Evolutionary conservation across 148 eudicot species (phyloP), one percentile per base, ranked within the genome.

Genomic region (Spergularia marina): DNA sequence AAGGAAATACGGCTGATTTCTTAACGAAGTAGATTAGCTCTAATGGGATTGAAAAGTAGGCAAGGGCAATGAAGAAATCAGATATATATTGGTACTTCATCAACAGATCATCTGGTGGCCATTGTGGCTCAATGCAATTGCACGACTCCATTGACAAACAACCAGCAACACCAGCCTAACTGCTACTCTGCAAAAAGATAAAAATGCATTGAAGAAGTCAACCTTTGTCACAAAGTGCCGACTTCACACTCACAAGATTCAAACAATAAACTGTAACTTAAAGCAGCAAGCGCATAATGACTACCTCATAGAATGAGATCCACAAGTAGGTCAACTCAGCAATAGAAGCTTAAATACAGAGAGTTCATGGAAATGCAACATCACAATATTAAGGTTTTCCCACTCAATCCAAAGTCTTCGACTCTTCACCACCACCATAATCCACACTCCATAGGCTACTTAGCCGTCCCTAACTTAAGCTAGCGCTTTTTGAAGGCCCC

Each of bases 21-120:
- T 94, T 90, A 10, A 94, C 98, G 67, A 94, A 94, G 82, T 91
- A 94, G 34, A 94, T 90, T 60, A 94, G 78, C 89, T 94, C 98
- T 76, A 94, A 72, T 1, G 98, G 98, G 79, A 94, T 94, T 41
- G 98, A 94, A 82, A 94, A 94, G 80, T 94, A 94, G 17, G 98
- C 98, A 61, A 94, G 84, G 18, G 98, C 98, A 41, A 94, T 94
- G 80, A 94, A 94, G 87, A 94, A 94, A 87, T 94, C 98, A 0
- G 98, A 94, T 55, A 94, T 91, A 68, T 91, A 91, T 41, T 94
- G 98, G 79, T 94, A 94, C 73, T 88, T 90, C 98, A 94, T 90
- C 81, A 94, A 64, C 51, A 91, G 82, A 75, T 94, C 98, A 77
- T 87, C 97, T 30, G 93, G 81, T 41, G 94, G 91, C 91, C 89